Conservation (phyloP, 371 early-diverging fungal genomes). For the Apophysomyces variabilis region DNA sequence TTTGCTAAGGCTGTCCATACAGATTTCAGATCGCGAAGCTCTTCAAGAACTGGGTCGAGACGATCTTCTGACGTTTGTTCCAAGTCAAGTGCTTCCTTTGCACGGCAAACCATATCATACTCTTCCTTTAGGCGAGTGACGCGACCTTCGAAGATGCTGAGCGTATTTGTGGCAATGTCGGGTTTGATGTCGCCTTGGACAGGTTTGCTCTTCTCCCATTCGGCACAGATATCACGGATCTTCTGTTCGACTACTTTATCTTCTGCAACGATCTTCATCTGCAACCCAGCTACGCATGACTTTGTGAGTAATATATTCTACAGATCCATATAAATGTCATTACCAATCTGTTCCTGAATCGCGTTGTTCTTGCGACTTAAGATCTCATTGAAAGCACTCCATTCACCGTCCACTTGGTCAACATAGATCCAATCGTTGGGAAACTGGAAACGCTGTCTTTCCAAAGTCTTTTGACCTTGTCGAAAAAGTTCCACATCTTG, state of each 20-base stretch:
- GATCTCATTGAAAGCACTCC: slow-evolving; percentile 96
- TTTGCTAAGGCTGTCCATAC: slow-evolving; percentile 91
- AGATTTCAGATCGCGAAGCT: slow-evolving; percentile 89
- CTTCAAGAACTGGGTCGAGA: slow-evolving; percentile 90
- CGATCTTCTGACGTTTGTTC: slow-evolving; percentile 71
- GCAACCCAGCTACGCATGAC: slow-evolving; percentile 68
- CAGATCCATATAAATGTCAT: slow-evolving; percentile 5
- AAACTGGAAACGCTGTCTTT: slow-evolving; percentile 93
- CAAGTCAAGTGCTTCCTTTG: slow-evolving; percentile 93
- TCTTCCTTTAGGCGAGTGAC: slow-evolving; percentile 86
- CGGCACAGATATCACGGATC: slow-evolving; percentile 82
- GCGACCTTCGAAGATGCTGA: slow-evolving; percentile 88
- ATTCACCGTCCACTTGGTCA: slow-evolving; percentile 97
- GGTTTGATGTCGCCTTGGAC: slow-evolving; percentile 94
- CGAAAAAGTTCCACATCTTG: slow-evolving; percentile 86
- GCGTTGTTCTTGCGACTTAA: slow-evolving; percentile 87
- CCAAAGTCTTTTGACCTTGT: slow-evolving; percentile 91
- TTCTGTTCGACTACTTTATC: slow-evolving; percentile 87
- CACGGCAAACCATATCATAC: slow-evolving; percentile 87
- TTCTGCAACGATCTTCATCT: slow-evolving; percentile 90
- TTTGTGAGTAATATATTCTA: slow-evolving; percentile 1
- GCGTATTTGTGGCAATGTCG: slow-evolving; percentile 81
- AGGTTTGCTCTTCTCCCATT: slow-evolving; percentile 96
- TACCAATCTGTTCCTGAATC: slow-evolving; percentile 92
- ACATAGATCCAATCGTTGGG: slow-evolving; percentile 94